phyloP scores from a whole-genome alignment of 352 stramenopile genomes.

The Blastocystis sp. region DNA sequence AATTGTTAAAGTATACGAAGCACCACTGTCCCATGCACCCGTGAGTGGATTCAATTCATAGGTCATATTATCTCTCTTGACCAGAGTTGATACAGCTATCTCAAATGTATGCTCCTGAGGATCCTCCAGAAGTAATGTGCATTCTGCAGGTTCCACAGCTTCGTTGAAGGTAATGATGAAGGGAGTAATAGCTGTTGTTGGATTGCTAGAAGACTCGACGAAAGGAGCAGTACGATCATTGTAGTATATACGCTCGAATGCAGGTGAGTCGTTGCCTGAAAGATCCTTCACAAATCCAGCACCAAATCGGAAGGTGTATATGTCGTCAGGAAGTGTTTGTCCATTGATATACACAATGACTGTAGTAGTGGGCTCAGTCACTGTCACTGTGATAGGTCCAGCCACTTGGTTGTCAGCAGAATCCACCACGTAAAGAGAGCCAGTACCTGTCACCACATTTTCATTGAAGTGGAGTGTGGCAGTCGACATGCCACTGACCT shows the following conservation, averaged over 20 bases:
- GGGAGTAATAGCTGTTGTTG: not conserved
- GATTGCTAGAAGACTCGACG: not conserved
- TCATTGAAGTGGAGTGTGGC: constrained; percentile 29
- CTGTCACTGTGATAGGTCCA: not conserved
- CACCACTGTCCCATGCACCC: not conserved
- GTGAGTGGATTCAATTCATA: not conserved
- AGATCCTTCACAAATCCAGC: constrained; percentile 31
- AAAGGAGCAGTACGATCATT: not conserved
- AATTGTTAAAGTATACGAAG: not conserved
- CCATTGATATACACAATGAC: not conserved
- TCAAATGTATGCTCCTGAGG: not conserved
- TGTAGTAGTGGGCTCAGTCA: not conserved
- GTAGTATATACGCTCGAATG: not conserved
- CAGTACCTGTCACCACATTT: not conserved
- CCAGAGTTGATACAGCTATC: not conserved
- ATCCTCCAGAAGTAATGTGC: not conserved
- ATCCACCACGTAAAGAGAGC: not conserved
- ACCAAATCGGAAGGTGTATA: constrained; percentile 28
- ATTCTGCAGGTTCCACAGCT: not conserved
- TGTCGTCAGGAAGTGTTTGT: constrained; percentile 22
- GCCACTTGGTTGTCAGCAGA: not conserved
- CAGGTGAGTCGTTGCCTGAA: not conserved
- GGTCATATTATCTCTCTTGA: not conserved
- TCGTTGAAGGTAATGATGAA: constrained; percentile 8
- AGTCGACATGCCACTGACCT: not conserved